These are phyloP conservation scores for Colletotrichum sublineola DNA, from an alignment of 2,329 filamentous ascomycete species.

Conservation along the genomic window DNA sequence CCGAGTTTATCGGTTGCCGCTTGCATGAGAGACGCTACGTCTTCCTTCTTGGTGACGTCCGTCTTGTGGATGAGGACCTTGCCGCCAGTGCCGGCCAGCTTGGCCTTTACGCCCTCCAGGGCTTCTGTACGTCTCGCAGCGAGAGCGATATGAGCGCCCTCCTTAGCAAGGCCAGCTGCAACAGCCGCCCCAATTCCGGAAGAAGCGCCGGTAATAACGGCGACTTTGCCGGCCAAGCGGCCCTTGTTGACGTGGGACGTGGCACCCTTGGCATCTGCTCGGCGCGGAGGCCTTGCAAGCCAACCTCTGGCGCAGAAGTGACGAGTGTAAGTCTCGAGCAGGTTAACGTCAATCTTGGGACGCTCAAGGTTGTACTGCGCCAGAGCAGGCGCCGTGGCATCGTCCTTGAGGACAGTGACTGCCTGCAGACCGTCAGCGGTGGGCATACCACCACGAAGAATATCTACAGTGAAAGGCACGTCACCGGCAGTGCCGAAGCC, in stretches of 20 bases:
- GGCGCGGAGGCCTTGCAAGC: slow-evolving; percentile 73
- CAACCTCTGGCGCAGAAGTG: slow-evolving; percentile 86
- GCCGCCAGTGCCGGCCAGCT: slow-evolving; percentile 65
- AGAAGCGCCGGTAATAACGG: slow-evolving; percentile 83
- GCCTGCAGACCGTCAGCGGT: slow-evolving; percentile 77
- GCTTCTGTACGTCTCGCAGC: slow-evolving; percentile 78
- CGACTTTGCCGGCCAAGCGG: slow-evolving; percentile 76
- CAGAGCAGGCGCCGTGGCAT: slow-evolving; percentile 73
- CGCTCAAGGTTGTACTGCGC: slow-evolving; percentile 67
- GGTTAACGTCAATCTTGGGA: slow-evolving; percentile 75
- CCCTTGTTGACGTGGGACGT: slow-evolving; percentile 57
- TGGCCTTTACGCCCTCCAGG: slow-evolving; percentile 75
- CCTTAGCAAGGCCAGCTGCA: slow-evolving; percentile 74
- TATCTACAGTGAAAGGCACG: slow-evolving; percentile 81
- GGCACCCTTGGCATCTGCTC: slow-evolving; percentile 50
- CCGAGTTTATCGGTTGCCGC: slow-evolving; percentile 74
- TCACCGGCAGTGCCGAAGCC: slow-evolving; percentile 74
- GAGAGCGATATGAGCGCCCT: slow-evolving; percentile 80
- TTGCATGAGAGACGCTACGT: slow-evolving; percentile 76
- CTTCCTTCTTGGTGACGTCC: slow-evolving; percentile 75
- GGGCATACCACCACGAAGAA: slow-evolving; percentile 85
- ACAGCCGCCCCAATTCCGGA: slow-evolving; percentile 85
- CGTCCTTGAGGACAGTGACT: slow-evolving; percentile 81
- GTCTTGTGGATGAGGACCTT: slow-evolving; percentile 79
- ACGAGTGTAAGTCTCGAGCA: slow-evolving; percentile 84